These are phyloP conservation scores for Salix dunnii DNA, from an alignment of 345 rosid species.

Conservation along the genomic window DNA sequence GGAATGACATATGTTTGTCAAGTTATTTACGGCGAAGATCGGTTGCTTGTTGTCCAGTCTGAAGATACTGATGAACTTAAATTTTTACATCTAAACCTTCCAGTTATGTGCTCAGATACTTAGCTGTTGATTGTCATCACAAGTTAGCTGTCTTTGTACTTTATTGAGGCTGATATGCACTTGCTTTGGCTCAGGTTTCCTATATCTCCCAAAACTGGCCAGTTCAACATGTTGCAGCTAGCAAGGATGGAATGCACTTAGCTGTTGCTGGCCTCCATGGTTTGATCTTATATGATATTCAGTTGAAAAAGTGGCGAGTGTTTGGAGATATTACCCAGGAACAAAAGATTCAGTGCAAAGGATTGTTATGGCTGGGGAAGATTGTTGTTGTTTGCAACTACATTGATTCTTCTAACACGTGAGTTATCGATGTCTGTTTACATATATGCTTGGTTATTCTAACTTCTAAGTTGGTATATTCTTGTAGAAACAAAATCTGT, in stretches of 20 bases:
- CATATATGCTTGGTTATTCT: not conserved
- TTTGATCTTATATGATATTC: conserved; percentile 77
- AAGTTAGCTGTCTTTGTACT: conserved; percentile 18
- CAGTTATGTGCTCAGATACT: conserved; percentile 52
- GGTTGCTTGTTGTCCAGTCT: conserved; percentile 92
- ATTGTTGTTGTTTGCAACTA: conserved; percentile 94
- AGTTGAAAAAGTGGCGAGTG: conserved; percentile 82
- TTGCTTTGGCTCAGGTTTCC: conserved; percentile 58
- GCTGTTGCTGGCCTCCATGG: conserved; percentile 98
- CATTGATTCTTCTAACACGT: conserved; percentile 65
- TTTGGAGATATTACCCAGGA: conserved; percentile 97
- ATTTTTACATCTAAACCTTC: conserved; percentile 87
- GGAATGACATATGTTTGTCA: conserved; percentile 90
- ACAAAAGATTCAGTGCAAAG: conserved; percentile 89
- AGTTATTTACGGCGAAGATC: conserved; percentile 92
- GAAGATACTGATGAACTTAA: conserved; percentile 92
- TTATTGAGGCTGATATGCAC: conserved; percentile 27
- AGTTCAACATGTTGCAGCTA: conserved; percentile 97
- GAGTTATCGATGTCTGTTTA: conserved; percentile 33
- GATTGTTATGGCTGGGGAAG: conserved; percentile 93
- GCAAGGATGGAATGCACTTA: conserved; percentile 91
- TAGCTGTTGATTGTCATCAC: conserved; percentile 9
- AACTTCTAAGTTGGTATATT: conserved; percentile 8
- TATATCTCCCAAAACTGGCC: conserved; percentile 97
- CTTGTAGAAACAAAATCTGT: not conserved